Percentiles rank a stretch among this genome's conserved stretches.
Evolutionary conservation across 2,329 filamentous ascomycete genomes (phyloP).

Genomic region (Dactylellina haptotyla): DNA sequence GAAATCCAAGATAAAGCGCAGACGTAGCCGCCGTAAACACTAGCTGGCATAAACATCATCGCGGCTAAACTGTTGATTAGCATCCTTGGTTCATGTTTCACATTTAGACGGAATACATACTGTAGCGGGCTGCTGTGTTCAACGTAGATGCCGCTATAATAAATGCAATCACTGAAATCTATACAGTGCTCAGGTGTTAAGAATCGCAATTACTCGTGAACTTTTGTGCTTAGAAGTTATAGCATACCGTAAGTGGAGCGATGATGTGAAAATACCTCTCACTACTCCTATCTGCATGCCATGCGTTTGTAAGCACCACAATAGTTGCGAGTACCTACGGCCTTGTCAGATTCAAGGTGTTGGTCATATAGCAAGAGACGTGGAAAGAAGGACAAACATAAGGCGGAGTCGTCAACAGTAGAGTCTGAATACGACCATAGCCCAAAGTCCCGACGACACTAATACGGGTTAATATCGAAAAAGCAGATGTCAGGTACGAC

Average conservation of each 20-base stretch:
- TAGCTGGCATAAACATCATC: conserved; percentile 74
- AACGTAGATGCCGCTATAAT: conserved; percentile 75
- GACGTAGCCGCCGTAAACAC: conserved; percentile 74
- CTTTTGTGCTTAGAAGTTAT: neutral
- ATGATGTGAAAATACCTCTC: conserved; percentile 77
- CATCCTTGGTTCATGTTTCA: neutral
- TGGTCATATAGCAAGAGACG: neutral
- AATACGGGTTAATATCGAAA: no score
- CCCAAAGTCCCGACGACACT: conserved; percentile 75
- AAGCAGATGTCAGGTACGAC: no score
- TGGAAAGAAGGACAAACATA: conserved; percentile 64
- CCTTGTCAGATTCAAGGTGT: neutral
- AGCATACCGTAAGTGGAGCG: conserved; percentile 66
- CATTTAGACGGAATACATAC: conserved; percentile 18
- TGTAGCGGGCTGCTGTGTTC: conserved; percentile 70
- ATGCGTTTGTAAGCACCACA: conserved; percentile 72
- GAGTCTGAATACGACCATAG: conserved; percentile 70
- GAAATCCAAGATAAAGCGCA: conserved; percentile 78
- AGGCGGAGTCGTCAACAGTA: conserved; percentile 73
- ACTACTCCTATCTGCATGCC: conserved; percentile 76
- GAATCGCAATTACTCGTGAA: neutral
- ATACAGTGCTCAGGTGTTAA: neutral
- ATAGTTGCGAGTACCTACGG: conserved; percentile 67
- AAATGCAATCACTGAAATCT: conserved; percentile 71
- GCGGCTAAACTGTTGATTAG: conserved; percentile 61